Evolutionary conservation across 129 eudicot species (phyloP), one percentile per base, ranked within the genome.

Genomic region (Saposhnikovia divaricata): DNA sequence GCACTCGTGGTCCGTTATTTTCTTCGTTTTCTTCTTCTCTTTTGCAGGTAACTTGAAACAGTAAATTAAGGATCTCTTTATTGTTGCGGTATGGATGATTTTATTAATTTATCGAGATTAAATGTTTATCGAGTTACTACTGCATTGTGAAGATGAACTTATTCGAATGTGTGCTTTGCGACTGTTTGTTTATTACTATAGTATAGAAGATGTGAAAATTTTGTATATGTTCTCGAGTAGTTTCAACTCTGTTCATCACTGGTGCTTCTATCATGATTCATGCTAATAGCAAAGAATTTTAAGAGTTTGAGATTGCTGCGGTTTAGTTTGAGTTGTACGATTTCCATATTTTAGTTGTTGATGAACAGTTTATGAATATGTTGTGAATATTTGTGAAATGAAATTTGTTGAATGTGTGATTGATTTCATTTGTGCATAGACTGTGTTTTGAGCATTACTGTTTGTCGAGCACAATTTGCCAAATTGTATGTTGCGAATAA

Each of bases 1-100:
- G 78, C 97, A 87, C 37, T 83, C 98, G 16, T 93, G 98, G 96
- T 78, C 76, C 15, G 98, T 90, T 43, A 86, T 93, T 40, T 80
- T 87, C 74, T 25, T 83, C 61, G 97, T 93, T 14, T 59, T 81
- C 19, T 46, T 91, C 81, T 76, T 90, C 27, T 92, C 89, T 61
- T 37, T 91, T 81, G 90, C 90, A 74, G 98, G 98, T 93, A 80
- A 55, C 40, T 34, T 19, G 9, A 51, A 4, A 51, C 48, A 45
- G 48, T 45, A 10, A 8, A n/a, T n/a, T n/a, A n/a, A 43, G 13
- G 2, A 9, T 2, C 2, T 48, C 0, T 11, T 3, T 48, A 14
- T 47, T 12, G 14, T 45, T 9, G 13, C 47, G 13, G 47, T 45
- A 45, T 0, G 1, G 4, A 16, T 15, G 21, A 13, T 48, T 48